phyloP scores from a whole-genome alignment of 768 basidiomycete genomes.

The Fibroporia radiculosa region DNA sequence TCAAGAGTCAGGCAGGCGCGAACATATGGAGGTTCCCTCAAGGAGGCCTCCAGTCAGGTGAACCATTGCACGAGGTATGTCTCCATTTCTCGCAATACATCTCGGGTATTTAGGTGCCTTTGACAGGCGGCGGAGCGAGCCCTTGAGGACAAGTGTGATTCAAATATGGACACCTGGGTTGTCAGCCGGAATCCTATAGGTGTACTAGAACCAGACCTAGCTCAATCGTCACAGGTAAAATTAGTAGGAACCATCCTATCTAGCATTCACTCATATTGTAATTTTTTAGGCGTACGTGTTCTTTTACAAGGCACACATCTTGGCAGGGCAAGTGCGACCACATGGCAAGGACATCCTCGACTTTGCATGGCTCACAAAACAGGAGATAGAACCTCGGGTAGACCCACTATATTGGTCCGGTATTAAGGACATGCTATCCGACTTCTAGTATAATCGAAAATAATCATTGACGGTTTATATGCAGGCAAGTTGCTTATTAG shows the following conservation, averaged over 20 bases:
- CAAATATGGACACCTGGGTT: slow-evolving; percentile 88
- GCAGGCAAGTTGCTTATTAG: background rate
- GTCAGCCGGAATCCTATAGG: slow-evolving; percentile 89
- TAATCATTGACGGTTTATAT: background rate
- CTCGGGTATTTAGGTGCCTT: background rate
- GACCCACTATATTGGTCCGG: slow-evolving; percentile 65
- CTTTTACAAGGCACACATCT: slow-evolving; percentile 90
- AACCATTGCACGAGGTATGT: slow-evolving; percentile 72
- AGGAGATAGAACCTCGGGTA: slow-evolving; percentile 76
- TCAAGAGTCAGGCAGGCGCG: slow-evolving; percentile 34
- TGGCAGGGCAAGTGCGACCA: slow-evolving; percentile 77
- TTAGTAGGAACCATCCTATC: background rate
- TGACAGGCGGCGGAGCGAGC: slow-evolving; percentile 66
- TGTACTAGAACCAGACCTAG: slow-evolving; percentile 44
- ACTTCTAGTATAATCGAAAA: slow-evolving; percentile 28
- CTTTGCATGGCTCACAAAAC: slow-evolving; percentile 92
- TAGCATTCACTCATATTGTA: background rate
- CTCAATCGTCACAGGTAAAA: slow-evolving; percentile 30
- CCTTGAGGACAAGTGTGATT: slow-evolving; percentile 65
- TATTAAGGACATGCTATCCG: slow-evolving; percentile 76
- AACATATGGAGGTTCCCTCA: slow-evolving; percentile 79
- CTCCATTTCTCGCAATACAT: background rate
- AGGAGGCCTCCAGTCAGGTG: slow-evolving; percentile 50
- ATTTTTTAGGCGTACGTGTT: slow-evolving; percentile 59
- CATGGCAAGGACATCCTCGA: slow-evolving; percentile 48